phyloP scores from a whole-genome alignment of 129 eudicot species.

The Arctium minus region DNA sequence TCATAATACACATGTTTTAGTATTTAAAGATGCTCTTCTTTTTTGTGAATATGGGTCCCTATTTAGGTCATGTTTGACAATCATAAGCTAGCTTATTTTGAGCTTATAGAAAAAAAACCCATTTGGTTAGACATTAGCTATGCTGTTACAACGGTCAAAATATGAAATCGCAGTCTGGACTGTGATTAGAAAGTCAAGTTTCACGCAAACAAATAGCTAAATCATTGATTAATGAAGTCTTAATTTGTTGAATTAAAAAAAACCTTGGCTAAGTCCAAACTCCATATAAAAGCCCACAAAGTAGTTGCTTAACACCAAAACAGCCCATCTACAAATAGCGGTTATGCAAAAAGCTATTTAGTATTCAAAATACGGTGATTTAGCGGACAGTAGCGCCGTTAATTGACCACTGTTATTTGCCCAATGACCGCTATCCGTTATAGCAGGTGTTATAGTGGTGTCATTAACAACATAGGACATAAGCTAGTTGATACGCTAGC shows the following conservation, averaged over 20 bases:
- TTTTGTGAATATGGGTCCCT: neutral
- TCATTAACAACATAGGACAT: neutral
- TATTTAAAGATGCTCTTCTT: neutral
- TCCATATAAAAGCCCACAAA: neutral
- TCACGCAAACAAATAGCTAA: neutral
- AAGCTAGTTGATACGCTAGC: neutral
- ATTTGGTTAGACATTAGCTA: neutral
- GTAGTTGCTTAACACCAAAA: neutral
- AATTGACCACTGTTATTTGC: neutral
- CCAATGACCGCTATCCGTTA: neutral
- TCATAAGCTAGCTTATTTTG: neutral
- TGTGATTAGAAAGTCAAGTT: neutral
- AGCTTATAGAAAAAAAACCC: neutral
- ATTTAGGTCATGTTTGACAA: neutral
- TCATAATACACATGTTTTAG: neutral
- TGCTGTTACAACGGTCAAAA: neutral
- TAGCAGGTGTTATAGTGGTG: neutral
- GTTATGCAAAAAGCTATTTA: neutral
- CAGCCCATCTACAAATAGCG: neutral
- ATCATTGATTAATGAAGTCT: neutral
- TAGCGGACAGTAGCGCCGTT: neutral
- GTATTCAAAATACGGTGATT: neutral
- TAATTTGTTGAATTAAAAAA: too few relatives aligned
- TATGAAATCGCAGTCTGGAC: neutral
- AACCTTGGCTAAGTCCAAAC: neutral